Evolutionary conservation across 345 rosid genomes (phyloP).

Genomic region (Salix koriyanagi): DNA sequence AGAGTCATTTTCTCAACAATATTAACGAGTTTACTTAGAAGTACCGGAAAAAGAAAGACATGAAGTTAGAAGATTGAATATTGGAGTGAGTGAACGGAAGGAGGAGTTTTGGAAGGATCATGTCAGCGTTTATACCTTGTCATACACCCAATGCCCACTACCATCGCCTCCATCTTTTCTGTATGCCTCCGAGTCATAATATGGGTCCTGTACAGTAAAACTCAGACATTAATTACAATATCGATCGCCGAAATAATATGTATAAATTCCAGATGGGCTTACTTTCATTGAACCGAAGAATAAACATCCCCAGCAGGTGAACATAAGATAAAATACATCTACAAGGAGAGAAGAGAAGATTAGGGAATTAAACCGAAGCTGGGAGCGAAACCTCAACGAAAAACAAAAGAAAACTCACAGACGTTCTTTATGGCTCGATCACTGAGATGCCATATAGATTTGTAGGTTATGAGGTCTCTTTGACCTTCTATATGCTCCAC

Average conservation of each 20-base stretch:
- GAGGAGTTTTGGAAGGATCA: not conserved
- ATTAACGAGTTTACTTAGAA: too few species aligned
- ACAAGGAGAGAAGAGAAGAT: not conserved
- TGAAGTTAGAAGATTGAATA: not conserved
- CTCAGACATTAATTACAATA: slow-evolving; percentile 7
- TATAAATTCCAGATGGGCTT: slow-evolving; percentile 9
- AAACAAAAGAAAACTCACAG: slow-evolving; percentile 41
- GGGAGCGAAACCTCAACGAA: not conserved
- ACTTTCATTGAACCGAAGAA: slow-evolving; percentile 81
- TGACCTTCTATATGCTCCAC: slow-evolving; percentile 72
- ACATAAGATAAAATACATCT: slow-evolving; percentile 87
- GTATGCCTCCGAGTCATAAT: slow-evolving; percentile 77
- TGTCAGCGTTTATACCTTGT: slow-evolving; percentile 42
- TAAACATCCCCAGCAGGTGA: slow-evolving; percentile 89
- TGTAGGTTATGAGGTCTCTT: slow-evolving; percentile 59
- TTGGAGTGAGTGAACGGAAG: not conserved
- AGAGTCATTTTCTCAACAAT: too few species aligned
- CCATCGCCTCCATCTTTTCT: slow-evolving; percentile 95
- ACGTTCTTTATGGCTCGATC: slow-evolving; percentile 72
- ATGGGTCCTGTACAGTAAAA: slow-evolving; percentile 58
- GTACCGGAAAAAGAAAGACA: not conserved
- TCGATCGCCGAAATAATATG: not conserved
- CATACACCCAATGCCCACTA: slow-evolving; percentile 81
- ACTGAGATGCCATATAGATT: slow-evolving; percentile 79
- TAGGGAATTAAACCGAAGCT: not conserved